A percentile compares a stretch with the other conserved stretches of the same genome.
Conservation (phyloP, 768 basidiomycete genomes). For the Lanmaoa rubissima region DNA sequence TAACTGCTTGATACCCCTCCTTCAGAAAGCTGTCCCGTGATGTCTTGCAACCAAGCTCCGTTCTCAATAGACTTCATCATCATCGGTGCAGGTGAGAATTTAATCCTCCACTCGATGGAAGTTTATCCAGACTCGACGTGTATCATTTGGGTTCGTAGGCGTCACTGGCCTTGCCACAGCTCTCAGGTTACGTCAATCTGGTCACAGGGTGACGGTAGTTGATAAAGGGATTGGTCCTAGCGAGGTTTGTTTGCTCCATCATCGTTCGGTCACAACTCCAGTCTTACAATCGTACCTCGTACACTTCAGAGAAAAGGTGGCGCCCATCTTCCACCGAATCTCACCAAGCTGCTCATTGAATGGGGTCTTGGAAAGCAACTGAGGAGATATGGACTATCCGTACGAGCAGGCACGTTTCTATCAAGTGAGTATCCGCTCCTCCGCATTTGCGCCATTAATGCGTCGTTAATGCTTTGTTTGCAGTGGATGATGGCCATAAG, state of each 20-base stretch:
- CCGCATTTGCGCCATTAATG: not conserved
- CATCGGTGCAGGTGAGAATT: slow-evolving; percentile 29
- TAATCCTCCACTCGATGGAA: not conserved
- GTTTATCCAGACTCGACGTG: not conserved
- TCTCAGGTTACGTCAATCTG: slow-evolving; percentile 52
- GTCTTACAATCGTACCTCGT: not conserved
- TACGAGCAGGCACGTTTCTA: slow-evolving; percentile 26
- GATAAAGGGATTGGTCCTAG: slow-evolving; percentile 48
- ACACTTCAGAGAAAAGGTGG: slow-evolving; percentile 36
- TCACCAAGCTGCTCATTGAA: slow-evolving; percentile 52
- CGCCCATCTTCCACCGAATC: slow-evolving; percentile 55
- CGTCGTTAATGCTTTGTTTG: slow-evolving; percentile 4
- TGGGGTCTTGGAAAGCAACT: slow-evolving; percentile 56
- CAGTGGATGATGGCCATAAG: slow-evolving; percentile 43
- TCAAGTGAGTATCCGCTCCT: slow-evolving; percentile 15
- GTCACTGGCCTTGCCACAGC: slow-evolving; percentile 59
- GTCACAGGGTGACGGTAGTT: slow-evolving; percentile 58
- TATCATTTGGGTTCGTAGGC: slow-evolving; percentile 20
- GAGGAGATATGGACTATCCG: slow-evolving; percentile 29
- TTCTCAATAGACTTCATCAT: slow-evolving; percentile 33
- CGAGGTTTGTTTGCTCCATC: slow-evolving; percentile 30
- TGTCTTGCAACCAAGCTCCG: slow-evolving; percentile 24
- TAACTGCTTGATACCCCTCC: not conserved
- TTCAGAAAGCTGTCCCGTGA: slow-evolving; percentile 1
- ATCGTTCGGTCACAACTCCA: not conserved